Base-by-base conservation (phyloP, 257 asterid genomes). In the Ajuga chamaepitys region DNA sequence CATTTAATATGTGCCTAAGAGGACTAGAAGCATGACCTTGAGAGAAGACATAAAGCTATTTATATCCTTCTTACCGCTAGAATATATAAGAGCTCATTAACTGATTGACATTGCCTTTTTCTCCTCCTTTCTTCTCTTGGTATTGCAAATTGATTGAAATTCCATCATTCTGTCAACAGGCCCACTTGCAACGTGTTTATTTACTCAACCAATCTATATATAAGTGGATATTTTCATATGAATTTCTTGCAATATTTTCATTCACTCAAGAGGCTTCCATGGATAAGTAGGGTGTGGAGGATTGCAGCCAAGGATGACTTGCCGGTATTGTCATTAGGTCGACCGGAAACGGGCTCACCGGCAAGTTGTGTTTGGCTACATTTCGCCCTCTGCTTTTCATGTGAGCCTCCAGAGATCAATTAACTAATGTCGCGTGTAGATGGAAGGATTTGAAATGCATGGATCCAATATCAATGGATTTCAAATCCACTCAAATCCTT, bases 301-400 rank as follows among this genome's bases (percentile, higher is more conserved):
- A 75, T 58, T 73, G 68, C 73, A 81, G 86, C 86, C 82, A 75
- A 70, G 12, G 75, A 51, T 78, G 70, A 70, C 81, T 78, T 75
- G 84, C 86, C 77, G 77, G 35, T 21, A 0, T 42, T 12, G n/a
- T 0, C 5, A 9, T 8, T 12, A 7, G 24, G 18, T 7, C 8
- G 9, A 28, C 9, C 6, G 6, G 2, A 3, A 42, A 22, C 9
- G 16, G 9, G 30, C 9, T 22, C 13, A 58, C 62, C 80, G 80
- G 80, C 80, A 75, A 75, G 76, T 75, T 76, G 71, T 75, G 77
- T 76, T 75, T 75, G 80, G 80, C 80, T 75, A 70, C 80, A 71
- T 52, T 48, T 70, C 66, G 37, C 77, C 66, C 77, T 66, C 67
- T 50, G 40, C 77, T 24, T 46, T 66, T 67, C 74, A 70, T 70